phyloP scores from a whole-genome alignment of 176 grass and related monocot species.

The Avena eriantha region DNA sequence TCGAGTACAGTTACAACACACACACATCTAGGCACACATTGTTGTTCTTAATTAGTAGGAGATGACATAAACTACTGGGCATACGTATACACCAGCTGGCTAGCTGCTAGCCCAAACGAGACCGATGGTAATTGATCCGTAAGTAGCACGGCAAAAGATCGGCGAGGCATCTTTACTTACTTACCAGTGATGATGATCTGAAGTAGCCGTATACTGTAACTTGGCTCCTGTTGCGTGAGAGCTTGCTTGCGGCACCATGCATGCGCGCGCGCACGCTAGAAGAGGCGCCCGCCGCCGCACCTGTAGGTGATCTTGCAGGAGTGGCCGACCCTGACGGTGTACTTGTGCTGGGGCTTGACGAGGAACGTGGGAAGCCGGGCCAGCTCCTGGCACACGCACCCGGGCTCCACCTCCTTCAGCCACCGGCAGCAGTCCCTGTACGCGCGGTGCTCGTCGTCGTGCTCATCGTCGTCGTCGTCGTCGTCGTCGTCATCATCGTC shows the following conservation, averaged over 20 bases:
- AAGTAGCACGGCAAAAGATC: too few relatives aligned
- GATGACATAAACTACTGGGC: neutral
- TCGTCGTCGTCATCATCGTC: fast-evolving
- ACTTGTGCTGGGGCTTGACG: slow-evolving; percentile 79
- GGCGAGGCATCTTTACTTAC: too few relatives aligned
- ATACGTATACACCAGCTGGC: neutral
- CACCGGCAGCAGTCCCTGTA: slow-evolving; percentile 82
- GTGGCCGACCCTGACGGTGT: slow-evolving; percentile 54
- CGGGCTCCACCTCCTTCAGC: slow-evolving; percentile 77
- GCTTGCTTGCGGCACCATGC: too few relatives aligned
- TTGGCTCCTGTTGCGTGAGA: neutral
- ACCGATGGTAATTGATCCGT: too few relatives aligned
- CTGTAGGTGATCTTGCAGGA: slow-evolving; percentile 64
- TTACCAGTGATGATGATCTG: too few relatives aligned
- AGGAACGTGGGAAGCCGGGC: slow-evolving; percentile 73
- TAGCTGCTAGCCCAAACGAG: too few relatives aligned
- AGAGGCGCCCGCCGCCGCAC: slow-evolving; percentile 51
- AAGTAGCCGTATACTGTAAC: neutral
- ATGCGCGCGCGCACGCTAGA: neutral
- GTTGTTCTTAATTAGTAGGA: too few relatives aligned
- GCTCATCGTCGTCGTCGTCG: slow-evolving; percentile 8
- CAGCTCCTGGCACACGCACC: slow-evolving; percentile 74
- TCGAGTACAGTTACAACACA: neutral
- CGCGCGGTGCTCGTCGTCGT: slow-evolving; percentile 52
- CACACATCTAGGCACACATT: slow-evolving; percentile 1